Percentiles rank a stretch among this genome's conserved stretches.
Evolutionary conservation across 2,329 filamentous ascomycete species (phyloP).

Genomic region (Daldinia sp.): DNA sequence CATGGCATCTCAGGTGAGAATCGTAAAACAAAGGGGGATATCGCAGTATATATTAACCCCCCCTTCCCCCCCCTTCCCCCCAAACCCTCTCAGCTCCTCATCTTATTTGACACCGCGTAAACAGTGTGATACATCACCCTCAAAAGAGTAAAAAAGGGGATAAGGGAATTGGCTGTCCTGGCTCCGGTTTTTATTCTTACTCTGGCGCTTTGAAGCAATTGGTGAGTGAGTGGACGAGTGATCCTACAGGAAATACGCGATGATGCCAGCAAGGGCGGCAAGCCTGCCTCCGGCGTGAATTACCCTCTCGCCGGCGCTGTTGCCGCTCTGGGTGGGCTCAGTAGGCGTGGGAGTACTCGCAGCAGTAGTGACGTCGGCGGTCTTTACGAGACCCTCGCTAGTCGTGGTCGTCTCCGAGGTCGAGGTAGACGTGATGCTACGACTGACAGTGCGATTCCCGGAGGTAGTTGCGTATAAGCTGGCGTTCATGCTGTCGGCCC

Average conservation of each 20-base stretch:
- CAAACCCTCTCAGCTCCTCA: background rate
- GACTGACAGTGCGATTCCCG: conserved; percentile 21
- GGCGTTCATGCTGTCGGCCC: conserved; percentile 47
- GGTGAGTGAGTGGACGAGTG: background rate
- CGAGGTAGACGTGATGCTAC: conserved; percentile 21
- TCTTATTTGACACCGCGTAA: background rate
- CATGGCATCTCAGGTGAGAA: conserved; percentile 1
- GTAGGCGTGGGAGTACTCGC: conserved; percentile 14
- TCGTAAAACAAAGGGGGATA: background rate
- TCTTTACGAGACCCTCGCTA: conserved; percentile 19
- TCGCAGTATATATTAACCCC: background rate
- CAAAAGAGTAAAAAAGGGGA: background rate
- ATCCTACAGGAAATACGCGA: conserved; percentile 46
- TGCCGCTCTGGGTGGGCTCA: conserved; percentile 18
- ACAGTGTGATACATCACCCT: background rate
- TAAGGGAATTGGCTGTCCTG: background rate
- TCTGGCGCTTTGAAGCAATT: background rate
- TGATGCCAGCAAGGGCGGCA: conserved; percentile 46
- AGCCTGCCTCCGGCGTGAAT: conserved; percentile 39
- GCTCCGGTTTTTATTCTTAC: too few relatives aligned
- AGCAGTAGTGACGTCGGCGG: conserved; percentile 17
- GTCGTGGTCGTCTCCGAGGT: conserved; percentile 16
- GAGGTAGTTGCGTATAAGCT: conserved; percentile 47
- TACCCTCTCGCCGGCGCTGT: conserved; percentile 28
- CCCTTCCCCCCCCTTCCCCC: background rate